Conservation (phyloP, 2,329 filamentous ascomycete genomes). For the Alternaria burnsii region DNA sequence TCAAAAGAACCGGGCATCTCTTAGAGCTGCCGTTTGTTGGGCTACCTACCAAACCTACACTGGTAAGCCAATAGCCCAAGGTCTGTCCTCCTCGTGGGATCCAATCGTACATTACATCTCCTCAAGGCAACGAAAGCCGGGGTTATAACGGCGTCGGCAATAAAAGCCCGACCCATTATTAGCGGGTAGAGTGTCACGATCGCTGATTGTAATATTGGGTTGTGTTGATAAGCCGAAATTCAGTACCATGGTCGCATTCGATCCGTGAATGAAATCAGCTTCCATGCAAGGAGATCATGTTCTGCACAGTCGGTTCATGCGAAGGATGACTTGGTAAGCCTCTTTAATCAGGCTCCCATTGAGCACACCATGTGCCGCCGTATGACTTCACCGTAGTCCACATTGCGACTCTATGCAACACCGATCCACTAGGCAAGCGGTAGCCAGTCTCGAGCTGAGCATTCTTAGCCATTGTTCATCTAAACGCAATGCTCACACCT, state of each 20-base stretch:
- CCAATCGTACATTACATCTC: neutral
- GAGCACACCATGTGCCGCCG: neutral
- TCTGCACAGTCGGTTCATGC: neutral
- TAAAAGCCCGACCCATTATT: neutral
- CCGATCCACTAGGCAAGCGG: neutral
- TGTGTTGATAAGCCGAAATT: neutral
- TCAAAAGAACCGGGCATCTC: neutral
- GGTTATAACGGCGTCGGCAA: neutral
- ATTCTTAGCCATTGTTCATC: constrained; percentile 88
- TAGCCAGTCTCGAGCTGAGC: constrained; percentile 61
- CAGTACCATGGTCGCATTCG: constrained; percentile 1
- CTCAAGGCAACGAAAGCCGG: neutral
- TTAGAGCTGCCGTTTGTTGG: neutral
- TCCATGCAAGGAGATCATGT: neutral
- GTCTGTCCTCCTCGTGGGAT: neutral
- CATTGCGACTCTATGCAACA: neutral
- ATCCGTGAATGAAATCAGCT: neutral
- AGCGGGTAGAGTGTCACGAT: neutral
- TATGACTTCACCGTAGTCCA: neutral
- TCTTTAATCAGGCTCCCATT: neutral
- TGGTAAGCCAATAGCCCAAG: neutral
- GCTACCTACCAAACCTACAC: neutral
- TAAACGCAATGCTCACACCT: constrained; percentile 93
- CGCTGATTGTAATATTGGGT: neutral
- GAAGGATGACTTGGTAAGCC: neutral